A percentile compares a stretch with the other conserved stretches of the same genome.
These are phyloP conservation scores for Stagonosporopsis cucurbitacearum DNA, from an alignment of 2,329 filamentous ascomycete species.

Conservation along the genomic window DNA sequence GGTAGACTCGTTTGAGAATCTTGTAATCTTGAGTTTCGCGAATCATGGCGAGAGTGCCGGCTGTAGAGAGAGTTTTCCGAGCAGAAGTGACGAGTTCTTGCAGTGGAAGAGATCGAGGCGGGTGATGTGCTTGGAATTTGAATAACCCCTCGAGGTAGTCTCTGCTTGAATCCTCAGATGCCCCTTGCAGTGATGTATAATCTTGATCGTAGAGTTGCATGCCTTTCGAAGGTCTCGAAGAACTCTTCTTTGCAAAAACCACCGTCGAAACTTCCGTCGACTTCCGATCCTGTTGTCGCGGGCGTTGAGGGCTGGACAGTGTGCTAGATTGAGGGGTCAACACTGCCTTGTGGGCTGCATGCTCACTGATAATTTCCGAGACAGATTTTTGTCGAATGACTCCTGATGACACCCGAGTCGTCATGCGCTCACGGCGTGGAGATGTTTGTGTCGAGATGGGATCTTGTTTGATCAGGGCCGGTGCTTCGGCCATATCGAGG, in stretches of 20 bases:
- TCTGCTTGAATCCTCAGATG: constrained; percentile 54
- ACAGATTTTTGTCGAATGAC: constrained; percentile 75
- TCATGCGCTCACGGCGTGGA: constrained; percentile 61
- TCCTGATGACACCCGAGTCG: constrained; percentile 72
- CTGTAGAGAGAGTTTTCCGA: constrained; percentile 87
- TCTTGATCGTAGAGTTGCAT: constrained; percentile 47
- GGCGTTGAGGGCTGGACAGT: constrained; percentile 36
- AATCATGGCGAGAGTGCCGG: constrained; percentile 81
- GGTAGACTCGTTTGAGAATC: constrained; percentile 84
- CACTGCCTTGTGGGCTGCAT: constrained; percentile 55
- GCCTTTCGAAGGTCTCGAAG: constrained; percentile 35
- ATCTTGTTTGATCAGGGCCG: constrained; percentile 15
- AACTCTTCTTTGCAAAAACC: constrained; percentile 72
- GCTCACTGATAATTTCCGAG: constrained; percentile 72
- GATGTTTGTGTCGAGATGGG: constrained; percentile 33
- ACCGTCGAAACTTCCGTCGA: constrained; percentile 73
- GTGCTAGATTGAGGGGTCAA: constrained; percentile 46
- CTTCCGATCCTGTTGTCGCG: constrained; percentile 49
- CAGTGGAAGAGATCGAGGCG: constrained; percentile 60
- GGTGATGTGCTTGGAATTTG: constrained; percentile 62
- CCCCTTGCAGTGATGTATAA: constrained; percentile 54
- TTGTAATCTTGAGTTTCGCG: constrained; percentile 88
- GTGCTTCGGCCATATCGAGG: constrained; percentile 43
- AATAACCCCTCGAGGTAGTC: constrained; percentile 71
- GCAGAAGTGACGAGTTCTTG: constrained; percentile 79